A percentile compares a stretch with the other conserved stretches of the same genome.
phyloP scores from a whole-genome alignment of 495 filamentous ascomycete species.

The Penicillium macrosclerotiorum region DNA sequence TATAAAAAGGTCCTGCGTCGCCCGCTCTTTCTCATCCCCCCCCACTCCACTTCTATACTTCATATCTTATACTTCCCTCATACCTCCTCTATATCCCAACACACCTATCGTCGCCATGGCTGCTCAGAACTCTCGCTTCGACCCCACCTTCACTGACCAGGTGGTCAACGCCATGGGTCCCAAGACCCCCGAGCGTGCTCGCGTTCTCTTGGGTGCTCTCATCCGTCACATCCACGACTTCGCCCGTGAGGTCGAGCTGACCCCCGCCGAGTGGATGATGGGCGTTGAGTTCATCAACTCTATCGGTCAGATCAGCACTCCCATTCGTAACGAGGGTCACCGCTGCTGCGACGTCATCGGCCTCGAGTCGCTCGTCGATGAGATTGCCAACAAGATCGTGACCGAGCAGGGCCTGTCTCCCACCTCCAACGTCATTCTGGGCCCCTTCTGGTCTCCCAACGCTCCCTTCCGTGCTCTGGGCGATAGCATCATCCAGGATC shows the following conservation, averaged over 20 bases:
- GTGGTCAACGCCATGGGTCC: conserved; percentile 76
- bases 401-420: conserved; percentile 66
- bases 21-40: too few species aligned
- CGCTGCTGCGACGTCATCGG: conserved; percentile 77
- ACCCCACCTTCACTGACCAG: conserved; percentile 73
- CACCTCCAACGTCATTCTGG: conserved; percentile 80
- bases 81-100: not conserved
- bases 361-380: conserved; percentile 80
- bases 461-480: conserved; percentile 73
- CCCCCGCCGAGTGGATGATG: conserved; percentile 75
- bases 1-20: too few species aligned
- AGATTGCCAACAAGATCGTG: conserved; percentile 79
- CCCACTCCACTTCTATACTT: too few species aligned
- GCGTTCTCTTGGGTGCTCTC: conserved; percentile 60
- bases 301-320: conserved; percentile 54
- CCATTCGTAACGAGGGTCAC: conserved; percentile 72
- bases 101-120: conserved; percentile 28
- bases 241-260: conserved; percentile 76
- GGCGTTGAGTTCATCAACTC: conserved; percentile 64
- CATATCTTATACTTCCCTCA: not conserved
- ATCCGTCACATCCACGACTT: conserved; percentile 83
- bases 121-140: conserved; percentile 49
- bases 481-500: conserved; percentile 67
- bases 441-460: conserved; percentile 84
- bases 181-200: conserved; percentile 65